Percentiles rank a stretch among this genome's conserved stretches.
These are phyloP conservation scores for Dunaliella primolecta DNA, from an alignment of 139 green algal species.

Conservation along the genomic window DNA sequence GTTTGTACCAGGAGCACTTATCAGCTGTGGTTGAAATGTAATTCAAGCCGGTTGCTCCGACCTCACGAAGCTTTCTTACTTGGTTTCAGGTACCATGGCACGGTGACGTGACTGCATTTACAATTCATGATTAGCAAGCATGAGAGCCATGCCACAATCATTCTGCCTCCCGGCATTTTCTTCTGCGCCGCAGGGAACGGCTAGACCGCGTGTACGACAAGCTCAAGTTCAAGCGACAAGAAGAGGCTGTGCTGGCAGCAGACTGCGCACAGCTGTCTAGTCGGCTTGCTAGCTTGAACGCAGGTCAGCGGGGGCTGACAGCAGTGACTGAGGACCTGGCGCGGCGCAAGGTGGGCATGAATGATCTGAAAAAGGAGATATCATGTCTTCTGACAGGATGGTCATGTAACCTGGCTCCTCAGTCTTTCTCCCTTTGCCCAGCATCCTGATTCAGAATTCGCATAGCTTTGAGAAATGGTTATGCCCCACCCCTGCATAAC, in stretches of 20 bases:
- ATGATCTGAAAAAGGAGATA: neutral
- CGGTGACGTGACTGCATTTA: too few species aligned
- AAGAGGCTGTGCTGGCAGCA: constrained; percentile 28
- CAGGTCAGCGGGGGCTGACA: constrained; percentile 40
- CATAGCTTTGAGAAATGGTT: neutral
- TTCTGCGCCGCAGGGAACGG: constrained; percentile 37
- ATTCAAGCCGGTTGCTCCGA: too few species aligned
- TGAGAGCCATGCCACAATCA: too few species aligned
- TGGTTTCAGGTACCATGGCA: too few species aligned
- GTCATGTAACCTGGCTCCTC: neutral
- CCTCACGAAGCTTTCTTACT: too few species aligned
- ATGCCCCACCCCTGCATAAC: neutral
- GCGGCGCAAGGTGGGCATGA: constrained; percentile 21
- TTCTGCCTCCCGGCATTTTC: too few species aligned
- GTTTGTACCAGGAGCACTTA: too few species aligned
- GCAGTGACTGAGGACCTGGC: constrained; percentile 41
- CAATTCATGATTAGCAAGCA: too few species aligned
- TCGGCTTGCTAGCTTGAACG: constrained; percentile 22
- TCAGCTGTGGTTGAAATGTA: too few species aligned
- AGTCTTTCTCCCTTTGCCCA: neutral
- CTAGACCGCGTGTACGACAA: constrained; percentile 65
- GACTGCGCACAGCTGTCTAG: constrained; percentile 41
- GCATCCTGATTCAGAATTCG: neutral
- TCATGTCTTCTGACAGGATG: neutral
- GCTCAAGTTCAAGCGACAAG: constrained; percentile 52